phyloP scores from a whole-genome alignment of 1,284 basidiomycete genomes.

The Ustilago trichophora region DNA sequence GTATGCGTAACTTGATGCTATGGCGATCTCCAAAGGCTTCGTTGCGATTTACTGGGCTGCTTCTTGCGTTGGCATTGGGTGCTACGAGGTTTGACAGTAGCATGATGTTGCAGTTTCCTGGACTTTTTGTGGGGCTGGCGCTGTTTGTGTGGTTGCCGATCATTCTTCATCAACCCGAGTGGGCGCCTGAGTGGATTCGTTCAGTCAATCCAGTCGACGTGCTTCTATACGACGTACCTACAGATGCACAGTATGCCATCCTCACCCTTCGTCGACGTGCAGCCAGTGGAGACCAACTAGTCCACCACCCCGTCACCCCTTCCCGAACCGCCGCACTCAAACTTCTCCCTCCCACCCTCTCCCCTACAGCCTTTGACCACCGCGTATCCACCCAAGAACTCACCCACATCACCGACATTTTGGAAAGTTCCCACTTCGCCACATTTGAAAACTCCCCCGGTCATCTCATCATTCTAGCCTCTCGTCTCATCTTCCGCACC shows the following conservation, averaged over 20 bases:
- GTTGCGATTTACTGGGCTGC: constrained; percentile 14
- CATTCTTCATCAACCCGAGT: constrained; percentile 37
- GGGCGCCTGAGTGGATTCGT: constrained; percentile 26
- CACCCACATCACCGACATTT: constrained; percentile 15
- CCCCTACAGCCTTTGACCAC: constrained; percentile 27
- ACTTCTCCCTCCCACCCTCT: neutral
- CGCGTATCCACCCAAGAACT: constrained; percentile 22
- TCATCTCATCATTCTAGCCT: constrained; percentile 20
- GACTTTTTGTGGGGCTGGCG: constrained; percentile 30
- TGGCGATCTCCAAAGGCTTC: constrained; percentile 39
- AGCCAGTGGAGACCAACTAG: constrained; percentile 31
- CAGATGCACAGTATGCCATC: constrained; percentile 51
- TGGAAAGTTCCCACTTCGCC: constrained; percentile 19
- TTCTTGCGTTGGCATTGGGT: constrained; percentile 10
- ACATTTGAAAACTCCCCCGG: constrained; percentile 2
- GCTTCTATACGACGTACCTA: constrained; percentile 52
- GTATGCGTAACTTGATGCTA: constrained; percentile 38
- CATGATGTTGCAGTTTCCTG: constrained; percentile 18
- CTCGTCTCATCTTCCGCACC: constrained; percentile 26
- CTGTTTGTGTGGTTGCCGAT: constrained; percentile 47
- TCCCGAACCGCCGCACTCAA: neutral
- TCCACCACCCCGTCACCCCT: constrained; percentile 1
- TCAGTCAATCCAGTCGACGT: constrained; percentile 33
- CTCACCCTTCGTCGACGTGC: constrained; percentile 38
- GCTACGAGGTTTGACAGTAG: constrained; percentile 9